Conservation (phyloP, 306 rosid genomes). For the Casuarina glauca region DNA sequence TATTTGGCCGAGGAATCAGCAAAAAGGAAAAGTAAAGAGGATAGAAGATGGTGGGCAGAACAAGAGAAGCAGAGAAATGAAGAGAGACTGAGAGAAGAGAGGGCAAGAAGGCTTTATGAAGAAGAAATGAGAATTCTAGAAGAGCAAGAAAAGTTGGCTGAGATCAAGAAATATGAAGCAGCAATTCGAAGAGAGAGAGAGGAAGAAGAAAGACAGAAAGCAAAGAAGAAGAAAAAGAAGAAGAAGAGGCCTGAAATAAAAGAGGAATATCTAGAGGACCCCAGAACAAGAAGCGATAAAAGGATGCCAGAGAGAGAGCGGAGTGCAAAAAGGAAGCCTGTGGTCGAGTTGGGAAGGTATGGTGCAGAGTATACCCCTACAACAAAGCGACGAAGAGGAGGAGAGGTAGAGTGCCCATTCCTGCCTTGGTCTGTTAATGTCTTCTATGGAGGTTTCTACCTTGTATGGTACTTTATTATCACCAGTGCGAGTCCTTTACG, state of each 20-base stretch:
- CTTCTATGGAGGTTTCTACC: conserved; percentile 26
- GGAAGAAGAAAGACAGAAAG: conserved; percentile 85
- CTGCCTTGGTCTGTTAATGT: conserved; percentile 24
- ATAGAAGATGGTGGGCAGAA: conserved; percentile 73
- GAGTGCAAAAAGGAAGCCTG: conserved; percentile 62
- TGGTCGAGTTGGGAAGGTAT: conserved; percentile 62
- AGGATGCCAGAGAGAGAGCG: conserved; percentile 72
- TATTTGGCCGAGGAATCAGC: conserved; percentile 41
- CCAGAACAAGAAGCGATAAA: conserved; percentile 66
- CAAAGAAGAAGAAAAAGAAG: conserved; percentile 71
- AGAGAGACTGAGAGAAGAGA: conserved; percentile 58
- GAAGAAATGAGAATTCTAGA: conserved; percentile 67
- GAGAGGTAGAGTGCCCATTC: conserved; percentile 68
- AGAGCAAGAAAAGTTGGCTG: conserved; percentile 67
- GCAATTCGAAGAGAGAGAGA: conserved; percentile 81
- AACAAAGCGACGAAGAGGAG: conserved; percentile 93
- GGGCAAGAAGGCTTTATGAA: conserved; percentile 54
- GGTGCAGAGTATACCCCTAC: conserved; percentile 50
- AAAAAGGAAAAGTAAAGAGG: conserved; percentile 62
- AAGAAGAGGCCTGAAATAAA: conserved; percentile 52
- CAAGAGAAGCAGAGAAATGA: conserved; percentile 69
- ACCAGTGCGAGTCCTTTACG: not conserved
- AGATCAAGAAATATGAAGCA: conserved; percentile 69
- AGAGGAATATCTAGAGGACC: conserved; percentile 71
- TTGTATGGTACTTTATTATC: conserved; percentile 5